phyloP scores from a whole-genome alignment of 495 filamentous ascomycete genomes.

The Penicillium cinerascens region DNA sequence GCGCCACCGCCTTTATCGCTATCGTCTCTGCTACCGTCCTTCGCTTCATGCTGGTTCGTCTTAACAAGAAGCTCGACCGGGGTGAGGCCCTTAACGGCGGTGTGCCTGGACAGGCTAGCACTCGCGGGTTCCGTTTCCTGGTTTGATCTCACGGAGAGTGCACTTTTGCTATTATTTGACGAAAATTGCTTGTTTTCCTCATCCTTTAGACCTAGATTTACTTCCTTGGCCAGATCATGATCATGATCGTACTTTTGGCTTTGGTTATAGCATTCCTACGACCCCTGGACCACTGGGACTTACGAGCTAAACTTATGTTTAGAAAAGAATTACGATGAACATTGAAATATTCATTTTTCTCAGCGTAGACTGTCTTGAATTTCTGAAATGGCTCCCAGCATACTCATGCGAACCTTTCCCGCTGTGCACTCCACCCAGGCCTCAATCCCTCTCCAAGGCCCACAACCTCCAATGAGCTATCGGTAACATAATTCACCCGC shows the following conservation, averaged over 20 bases:
- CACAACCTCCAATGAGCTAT: conserved; percentile 42
- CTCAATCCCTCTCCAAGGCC: conserved; percentile 33
- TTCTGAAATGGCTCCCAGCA: not conserved
- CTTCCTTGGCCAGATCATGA: not conserved
- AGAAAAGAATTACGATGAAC: not conserved
- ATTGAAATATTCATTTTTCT: not conserved
- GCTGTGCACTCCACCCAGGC: conserved; percentile 36
- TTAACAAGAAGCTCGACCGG: conserved; percentile 72
- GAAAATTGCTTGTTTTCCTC: not conserved
- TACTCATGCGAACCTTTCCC: conserved; percentile 28
- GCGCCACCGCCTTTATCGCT: conserved; percentile 60
- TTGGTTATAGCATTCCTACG: not conserved
- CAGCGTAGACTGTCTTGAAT: not conserved
- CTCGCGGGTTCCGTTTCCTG: conserved; percentile 62
- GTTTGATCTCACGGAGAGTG: conserved; percentile 10
- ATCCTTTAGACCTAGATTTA: conserved; percentile 1
- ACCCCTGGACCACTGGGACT: not conserved
- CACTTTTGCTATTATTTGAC: too few relatives aligned
- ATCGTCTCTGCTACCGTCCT: conserved; percentile 63
- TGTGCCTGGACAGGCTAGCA: conserved; percentile 51
- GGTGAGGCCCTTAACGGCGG: conserved; percentile 38
- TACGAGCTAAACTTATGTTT: not conserved
- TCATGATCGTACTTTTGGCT: not conserved
- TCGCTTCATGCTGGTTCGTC: conserved; percentile 59
- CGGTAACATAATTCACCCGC: conserved; percentile 35